Percentiles rank a stretch among this genome's conserved stretches.
phyloP scores from a whole-genome alignment of 2,329 filamentous ascomycete genomes.

The Colletotrichum australisinense region DNA sequence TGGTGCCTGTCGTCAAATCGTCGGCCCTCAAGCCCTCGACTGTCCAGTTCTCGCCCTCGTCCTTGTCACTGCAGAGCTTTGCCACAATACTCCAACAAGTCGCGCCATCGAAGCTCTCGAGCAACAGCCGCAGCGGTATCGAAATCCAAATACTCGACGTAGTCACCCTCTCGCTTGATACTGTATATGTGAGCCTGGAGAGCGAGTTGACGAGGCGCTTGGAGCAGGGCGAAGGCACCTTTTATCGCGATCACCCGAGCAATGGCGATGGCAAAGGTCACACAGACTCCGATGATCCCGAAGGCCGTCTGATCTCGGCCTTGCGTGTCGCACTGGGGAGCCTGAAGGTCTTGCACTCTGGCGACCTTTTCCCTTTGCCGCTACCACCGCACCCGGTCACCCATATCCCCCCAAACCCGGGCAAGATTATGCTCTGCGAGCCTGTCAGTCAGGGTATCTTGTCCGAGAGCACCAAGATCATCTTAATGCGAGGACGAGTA shows the following conservation, averaged over 20 bases:
- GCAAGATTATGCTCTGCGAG: constrained; percentile 92
- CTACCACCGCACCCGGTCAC: constrained; percentile 88
- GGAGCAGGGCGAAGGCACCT: constrained; percentile 85
- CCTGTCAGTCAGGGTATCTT: constrained; percentile 91
- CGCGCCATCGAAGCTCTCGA: constrained; percentile 79
- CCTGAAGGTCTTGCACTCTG: constrained; percentile 82
- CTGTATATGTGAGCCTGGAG: constrained; percentile 88
- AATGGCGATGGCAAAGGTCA: constrained; percentile 55
- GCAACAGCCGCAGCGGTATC: constrained; percentile 79
- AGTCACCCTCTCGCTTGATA: constrained; percentile 82
- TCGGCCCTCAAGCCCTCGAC: constrained; percentile 79
- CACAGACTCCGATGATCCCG: not conserved
- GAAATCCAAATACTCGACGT: constrained; percentile 89
- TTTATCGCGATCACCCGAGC: constrained; percentile 73
- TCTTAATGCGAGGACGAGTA: constrained; percentile 75
- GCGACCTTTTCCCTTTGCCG: constrained; percentile 82
- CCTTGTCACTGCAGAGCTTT: constrained; percentile 81
- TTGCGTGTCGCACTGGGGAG: constrained; percentile 80
- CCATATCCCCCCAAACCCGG: constrained; percentile 84
- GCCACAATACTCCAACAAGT: constrained; percentile 77
- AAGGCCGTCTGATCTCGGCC: constrained; percentile 63
- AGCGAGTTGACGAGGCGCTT: constrained; percentile 82
- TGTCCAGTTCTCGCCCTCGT: constrained; percentile 81
- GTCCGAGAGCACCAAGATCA: constrained; percentile 81
- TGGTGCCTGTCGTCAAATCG: constrained; percentile 79